Evolutionary conservation across 2,329 filamentous ascomycete genomes (phyloP).

Genomic region (Paecilomyces variotii): DNA sequence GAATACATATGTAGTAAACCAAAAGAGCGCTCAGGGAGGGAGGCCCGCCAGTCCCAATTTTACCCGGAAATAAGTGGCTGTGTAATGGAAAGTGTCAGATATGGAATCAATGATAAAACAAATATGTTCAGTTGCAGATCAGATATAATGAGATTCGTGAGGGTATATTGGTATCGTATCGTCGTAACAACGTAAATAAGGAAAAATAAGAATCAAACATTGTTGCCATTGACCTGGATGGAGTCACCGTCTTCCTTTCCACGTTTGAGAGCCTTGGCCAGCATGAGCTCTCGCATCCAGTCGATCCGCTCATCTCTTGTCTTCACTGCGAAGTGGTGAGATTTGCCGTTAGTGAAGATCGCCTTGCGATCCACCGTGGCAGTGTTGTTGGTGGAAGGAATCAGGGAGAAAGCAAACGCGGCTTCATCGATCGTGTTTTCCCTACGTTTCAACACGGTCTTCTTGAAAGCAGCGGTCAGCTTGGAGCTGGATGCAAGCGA

Average conservation of each 20-base stretch:
- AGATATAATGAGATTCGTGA: background rate
- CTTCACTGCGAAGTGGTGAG: constrained; percentile 89
- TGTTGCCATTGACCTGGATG: constrained; percentile 22
- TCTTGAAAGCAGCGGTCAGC: constrained; percentile 75
- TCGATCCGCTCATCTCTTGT: constrained; percentile 84
- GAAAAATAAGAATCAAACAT: constrained; percentile 12
- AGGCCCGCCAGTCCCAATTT: background rate
- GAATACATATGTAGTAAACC: background rate
- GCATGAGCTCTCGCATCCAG: constrained; percentile 55
- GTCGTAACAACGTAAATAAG: background rate
- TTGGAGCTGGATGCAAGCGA: constrained; percentile 68
- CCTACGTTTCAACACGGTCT: constrained; percentile 41
- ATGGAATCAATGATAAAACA: background rate
- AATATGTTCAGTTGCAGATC: background rate
- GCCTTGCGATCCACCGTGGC: constrained; percentile 37
- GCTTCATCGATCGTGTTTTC: constrained; percentile 20
- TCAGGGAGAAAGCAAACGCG: constrained; percentile 35
- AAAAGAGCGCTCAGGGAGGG: background rate
- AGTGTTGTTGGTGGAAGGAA: constrained; percentile 40
- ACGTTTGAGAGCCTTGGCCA: constrained; percentile 32
- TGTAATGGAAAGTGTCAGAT: background rate
- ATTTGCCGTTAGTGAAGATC: constrained; percentile 56
- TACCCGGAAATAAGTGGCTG: background rate
- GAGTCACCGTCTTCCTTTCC: constrained; percentile 23
- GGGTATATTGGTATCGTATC: background rate